Conservation (phyloP, 2,329 filamentous ascomycete species). For the Colletotrichum caudatum region DNA sequence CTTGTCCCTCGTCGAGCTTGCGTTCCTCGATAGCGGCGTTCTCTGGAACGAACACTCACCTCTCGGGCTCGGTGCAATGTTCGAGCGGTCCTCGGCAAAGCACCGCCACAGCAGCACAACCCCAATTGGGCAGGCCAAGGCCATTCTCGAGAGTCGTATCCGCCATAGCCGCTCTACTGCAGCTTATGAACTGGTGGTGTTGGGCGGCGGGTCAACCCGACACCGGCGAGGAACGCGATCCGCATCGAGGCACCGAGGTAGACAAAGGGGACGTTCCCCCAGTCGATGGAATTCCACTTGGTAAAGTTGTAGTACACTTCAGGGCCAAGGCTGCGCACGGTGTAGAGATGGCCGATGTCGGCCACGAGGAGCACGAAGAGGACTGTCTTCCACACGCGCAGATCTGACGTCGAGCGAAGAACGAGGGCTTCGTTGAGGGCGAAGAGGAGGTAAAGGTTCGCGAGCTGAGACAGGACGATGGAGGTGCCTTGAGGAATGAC, state of each 20-base stretch:
- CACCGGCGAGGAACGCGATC: conserved; percentile 67
- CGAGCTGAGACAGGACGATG: conserved; percentile 79
- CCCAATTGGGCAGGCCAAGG: conserved; percentile 2
- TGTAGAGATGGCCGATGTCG: conserved; percentile 82
- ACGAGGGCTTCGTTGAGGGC: conserved; percentile 82
- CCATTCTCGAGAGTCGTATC: conserved; percentile 9
- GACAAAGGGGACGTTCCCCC: conserved; percentile 78
- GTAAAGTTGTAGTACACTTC: conserved; percentile 73
- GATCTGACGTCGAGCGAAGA: conserved; percentile 75
- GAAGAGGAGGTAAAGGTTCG: conserved; percentile 83
- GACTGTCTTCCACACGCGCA: conserved; percentile 77
- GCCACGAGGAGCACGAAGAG: conserved; percentile 76
- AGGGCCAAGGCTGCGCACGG: conserved; percentile 68
- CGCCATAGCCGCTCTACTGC: conserved; percentile 12
- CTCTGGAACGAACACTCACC: conserved; percentile 20
- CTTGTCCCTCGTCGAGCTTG: background rate
- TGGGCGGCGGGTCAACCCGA: conserved; percentile 59
- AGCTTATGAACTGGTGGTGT: conserved; percentile 39
- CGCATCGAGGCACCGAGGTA: conserved; percentile 73
- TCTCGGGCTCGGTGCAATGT: conserved; percentile 39
- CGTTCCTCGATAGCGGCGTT: conserved; percentile 19
- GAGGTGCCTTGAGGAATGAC: conserved; percentile 69
- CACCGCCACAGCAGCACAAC: background rate
- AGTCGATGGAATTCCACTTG: conserved; percentile 75
- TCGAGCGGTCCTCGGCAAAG: conserved; percentile 21